These are phyloP conservation scores for Phytophthora sp. DNA, from an alignment of 352 stramenopile species.

Conservation along the genomic window DNA sequence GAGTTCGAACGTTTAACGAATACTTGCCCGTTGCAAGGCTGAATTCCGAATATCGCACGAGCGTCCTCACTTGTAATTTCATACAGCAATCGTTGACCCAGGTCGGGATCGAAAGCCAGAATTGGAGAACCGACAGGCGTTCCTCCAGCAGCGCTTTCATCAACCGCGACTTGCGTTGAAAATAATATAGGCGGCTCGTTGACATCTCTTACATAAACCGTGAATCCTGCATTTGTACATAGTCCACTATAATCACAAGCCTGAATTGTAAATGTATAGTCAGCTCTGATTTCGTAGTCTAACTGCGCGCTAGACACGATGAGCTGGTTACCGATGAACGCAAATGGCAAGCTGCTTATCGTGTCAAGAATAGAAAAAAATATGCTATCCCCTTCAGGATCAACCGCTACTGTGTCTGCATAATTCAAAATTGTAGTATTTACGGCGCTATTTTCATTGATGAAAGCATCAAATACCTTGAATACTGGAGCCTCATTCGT, in stretches of 20 bases:
- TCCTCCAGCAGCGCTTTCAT: conserved; percentile 22
- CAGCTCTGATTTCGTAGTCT: conserved; percentile 15
- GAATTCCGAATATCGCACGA: conserved; percentile 47
- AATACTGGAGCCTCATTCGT: conserved; percentile 58
- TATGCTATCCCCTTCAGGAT: conserved; percentile 26
- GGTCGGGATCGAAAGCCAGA: conserved; percentile 23
- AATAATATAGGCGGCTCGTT: conserved; percentile 32
- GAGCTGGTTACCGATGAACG: conserved; percentile 19
- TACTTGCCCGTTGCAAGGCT: conserved; percentile 57
- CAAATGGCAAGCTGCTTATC: conserved; percentile 13
- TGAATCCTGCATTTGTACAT: conserved; percentile 16
- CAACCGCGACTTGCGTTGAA: conserved; percentile 10
- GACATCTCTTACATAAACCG: conserved; percentile 16
- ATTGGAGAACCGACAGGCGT: conserved; percentile 19
- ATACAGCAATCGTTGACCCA: conserved; percentile 22
- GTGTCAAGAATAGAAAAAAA: conserved; percentile 5
- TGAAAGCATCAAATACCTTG: conserved; percentile 1
- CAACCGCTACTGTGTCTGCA: conserved; percentile 7
- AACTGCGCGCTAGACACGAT: conserved; percentile 14
- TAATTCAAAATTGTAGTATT: conserved; percentile 15
- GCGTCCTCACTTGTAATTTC: conserved; percentile 32
- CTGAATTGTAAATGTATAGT: conserved; percentile 17
- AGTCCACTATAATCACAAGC: conserved; percentile 21
- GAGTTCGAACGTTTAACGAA: conserved; percentile 41
- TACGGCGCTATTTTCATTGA: conserved; percentile 28